Evolutionary conservation across 108 stramenopile species (phyloP).

Genomic region (Fragilaria crotonensis): DNA sequence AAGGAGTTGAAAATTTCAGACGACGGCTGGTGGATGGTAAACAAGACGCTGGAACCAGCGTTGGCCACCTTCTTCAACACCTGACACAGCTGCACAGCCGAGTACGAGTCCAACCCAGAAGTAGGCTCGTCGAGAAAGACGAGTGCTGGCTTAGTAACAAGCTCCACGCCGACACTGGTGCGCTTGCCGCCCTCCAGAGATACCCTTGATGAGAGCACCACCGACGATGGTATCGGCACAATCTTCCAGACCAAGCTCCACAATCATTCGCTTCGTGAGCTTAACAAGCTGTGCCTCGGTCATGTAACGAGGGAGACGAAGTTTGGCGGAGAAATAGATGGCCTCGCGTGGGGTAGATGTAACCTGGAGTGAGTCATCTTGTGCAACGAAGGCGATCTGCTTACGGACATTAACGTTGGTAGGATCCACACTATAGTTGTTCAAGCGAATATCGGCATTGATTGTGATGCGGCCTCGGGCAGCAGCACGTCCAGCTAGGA

Average conservation of each 20-base stretch:
- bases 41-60: conserved; percentile 70
- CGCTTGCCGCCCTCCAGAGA: conserved; percentile 77
- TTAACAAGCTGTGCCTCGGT: conserved; percentile 46
- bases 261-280: conserved; percentile 65
- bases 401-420: conserved; percentile 53
- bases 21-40: conserved; percentile 89
- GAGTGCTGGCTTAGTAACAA: conserved; percentile 63
- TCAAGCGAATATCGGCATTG: conserved; percentile 51
- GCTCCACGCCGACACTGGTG: conserved; percentile 66
- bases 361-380: conserved; percentile 74
- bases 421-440: conserved; percentile 58
- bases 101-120: conserved; percentile 59
- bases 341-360: conserved; percentile 83
- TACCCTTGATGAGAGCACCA: conserved; percentile 59
- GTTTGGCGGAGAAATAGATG: conserved; percentile 70
- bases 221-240: conserved; percentile 70
- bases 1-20: conserved; percentile 78
- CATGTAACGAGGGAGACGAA: conserved; percentile 56
- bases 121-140: conserved; percentile 58
- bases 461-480: conserved; percentile 32
- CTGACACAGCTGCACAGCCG: conserved; percentile 61
- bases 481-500: conserved; percentile 58
- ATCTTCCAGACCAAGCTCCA: conserved; percentile 55
- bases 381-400: conserved; percentile 81
- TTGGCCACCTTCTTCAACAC: conserved; percentile 80